Percentiles rank a stretch among this genome's conserved stretches.
phyloP scores from a whole-genome alignment of 352 stramenopile species.

The Phytophthora hybrid region DNA sequence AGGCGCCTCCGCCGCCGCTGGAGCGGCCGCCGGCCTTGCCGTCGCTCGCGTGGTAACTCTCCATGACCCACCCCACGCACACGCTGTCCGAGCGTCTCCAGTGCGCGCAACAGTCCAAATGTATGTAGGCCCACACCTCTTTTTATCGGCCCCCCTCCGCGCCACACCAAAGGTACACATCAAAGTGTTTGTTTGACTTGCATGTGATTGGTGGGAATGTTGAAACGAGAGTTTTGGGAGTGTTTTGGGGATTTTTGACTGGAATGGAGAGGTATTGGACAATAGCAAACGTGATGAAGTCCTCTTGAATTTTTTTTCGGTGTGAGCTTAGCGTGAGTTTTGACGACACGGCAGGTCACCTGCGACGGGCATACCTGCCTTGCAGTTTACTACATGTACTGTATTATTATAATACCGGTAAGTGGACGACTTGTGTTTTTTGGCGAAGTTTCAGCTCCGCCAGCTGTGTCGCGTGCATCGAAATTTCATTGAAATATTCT shows the following conservation, averaged over 20 bases:
- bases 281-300: too few relatives aligned
- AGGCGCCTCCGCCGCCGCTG: constrained; percentile 16
- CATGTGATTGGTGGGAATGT: neutral
- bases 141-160: constrained; percentile 19
- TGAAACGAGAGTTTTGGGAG: too few relatives aligned
- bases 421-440: neutral
- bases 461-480: neutral
- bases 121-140: constrained; percentile 21
- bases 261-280: too few relatives aligned
- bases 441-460: neutral
- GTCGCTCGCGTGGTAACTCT: constrained; percentile 45
- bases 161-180: constrained; percentile 23
- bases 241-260: too few relatives aligned
- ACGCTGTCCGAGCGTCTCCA: constrained; percentile 7
- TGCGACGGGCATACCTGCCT: too few relatives aligned
- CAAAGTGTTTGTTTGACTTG: neutral
- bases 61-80: constrained; percentile 22
- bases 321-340: too few relatives aligned
- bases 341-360: too few relatives aligned
- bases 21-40: constrained; percentile 30
- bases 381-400: too few relatives aligned
- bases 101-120: constrained; percentile 10
- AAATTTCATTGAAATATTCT: constrained; percentile 18
- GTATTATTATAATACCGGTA: too few relatives aligned
- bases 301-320: too few relatives aligned